Percentiles rank a stretch among this genome's conserved stretches.
phyloP scores from a whole-genome alignment of 148 eudicot genomes.

The Vaccinium darrowii region DNA sequence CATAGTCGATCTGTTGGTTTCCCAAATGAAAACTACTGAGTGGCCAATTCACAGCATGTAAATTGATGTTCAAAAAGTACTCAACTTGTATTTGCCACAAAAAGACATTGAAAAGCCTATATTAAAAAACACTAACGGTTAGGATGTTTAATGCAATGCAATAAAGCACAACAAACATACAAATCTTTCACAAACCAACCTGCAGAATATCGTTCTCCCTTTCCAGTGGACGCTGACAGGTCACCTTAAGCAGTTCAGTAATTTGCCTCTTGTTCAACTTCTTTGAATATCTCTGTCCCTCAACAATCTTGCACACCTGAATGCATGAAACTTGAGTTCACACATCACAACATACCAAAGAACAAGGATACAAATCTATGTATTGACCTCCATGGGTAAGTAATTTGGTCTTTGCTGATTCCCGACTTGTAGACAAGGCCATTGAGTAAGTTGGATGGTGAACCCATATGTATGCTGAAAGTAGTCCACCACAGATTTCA shows the following conservation, averaged over 20 bases:
- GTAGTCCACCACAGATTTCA: conserved; percentile 83
- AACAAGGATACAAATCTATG: background rate
- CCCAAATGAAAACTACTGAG: background rate
- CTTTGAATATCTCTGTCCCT: conserved; percentile 84
- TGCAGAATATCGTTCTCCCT: conserved; percentile 66
- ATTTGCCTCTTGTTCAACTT: conserved; percentile 77
- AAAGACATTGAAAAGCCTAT: background rate
- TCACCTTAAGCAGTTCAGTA: conserved; percentile 73
- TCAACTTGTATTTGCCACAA: background rate
- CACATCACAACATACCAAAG: background rate
- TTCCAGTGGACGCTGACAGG: conserved; percentile 85
- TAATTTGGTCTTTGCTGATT: conserved; percentile 76
- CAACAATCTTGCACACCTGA: conserved; percentile 84
- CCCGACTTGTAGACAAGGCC: conserved; percentile 92
- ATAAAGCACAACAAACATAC: too few species aligned
- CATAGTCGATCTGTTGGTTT: background rate
- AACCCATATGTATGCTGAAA: conserved; percentile 75
- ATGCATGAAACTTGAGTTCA: background rate
- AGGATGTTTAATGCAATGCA: too few species aligned
- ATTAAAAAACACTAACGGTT: background rate
- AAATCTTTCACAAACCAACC: conserved; percentile 35
- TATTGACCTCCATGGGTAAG: conserved; percentile 86
- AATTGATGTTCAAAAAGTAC: background rate
- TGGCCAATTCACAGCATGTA: background rate
- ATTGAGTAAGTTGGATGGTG: conserved; percentile 63